Percentiles rank a stretch among this genome's conserved stretches.
These are phyloP conservation scores for Kalmusia sp. DNA, from an alignment of 2,329 filamentous ascomycete genomes.

Conservation along the genomic window DNA sequence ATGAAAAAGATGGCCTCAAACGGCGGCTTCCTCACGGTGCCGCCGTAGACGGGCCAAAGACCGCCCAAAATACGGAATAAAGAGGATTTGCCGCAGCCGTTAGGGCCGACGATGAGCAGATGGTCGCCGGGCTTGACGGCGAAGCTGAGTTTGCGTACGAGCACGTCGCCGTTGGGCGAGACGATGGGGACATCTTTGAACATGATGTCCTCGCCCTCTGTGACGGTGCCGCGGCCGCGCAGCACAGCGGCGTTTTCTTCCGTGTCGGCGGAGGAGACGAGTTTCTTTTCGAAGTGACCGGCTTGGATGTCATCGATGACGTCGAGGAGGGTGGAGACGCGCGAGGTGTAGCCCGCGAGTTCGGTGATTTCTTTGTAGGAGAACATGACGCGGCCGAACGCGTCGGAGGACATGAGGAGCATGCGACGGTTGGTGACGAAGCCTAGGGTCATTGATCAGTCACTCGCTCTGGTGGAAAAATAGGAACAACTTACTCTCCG, in stretches of 20 bases:
- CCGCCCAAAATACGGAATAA: conserved; percentile 96
- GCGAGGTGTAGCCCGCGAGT: conserved; percentile 91
- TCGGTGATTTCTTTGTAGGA: conserved; percentile 98
- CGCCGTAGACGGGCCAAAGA: conserved; percentile 97
- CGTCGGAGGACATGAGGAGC: conserved; percentile 91
- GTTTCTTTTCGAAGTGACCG: conserved; percentile 93
- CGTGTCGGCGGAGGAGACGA: conserved; percentile 86
- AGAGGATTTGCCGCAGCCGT: conserved; percentile 95
- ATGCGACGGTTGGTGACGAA: conserved; percentile 95
- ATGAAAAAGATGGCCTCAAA: conserved; percentile 98
- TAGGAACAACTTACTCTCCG: conserved; percentile 59
- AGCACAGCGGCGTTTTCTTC: conserved; percentile 85
- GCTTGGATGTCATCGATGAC: conserved; percentile 93
- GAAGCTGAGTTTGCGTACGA: conserved; percentile 86
- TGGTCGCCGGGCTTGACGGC: conserved; percentile 86
- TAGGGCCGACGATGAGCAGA: conserved; percentile 92
- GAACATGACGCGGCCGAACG: conserved; percentile 91
- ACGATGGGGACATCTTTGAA: conserved; percentile 94
- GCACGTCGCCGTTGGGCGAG: conserved; percentile 92
- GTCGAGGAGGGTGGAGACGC: conserved; percentile 86
- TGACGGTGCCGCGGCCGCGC: conserved; percentile 78
- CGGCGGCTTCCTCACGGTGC: conserved; percentile 87
- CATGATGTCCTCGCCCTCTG: conserved; percentile 83
- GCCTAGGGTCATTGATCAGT: conserved; percentile 51
- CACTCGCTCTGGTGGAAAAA: not conserved